Base-by-base conservation (phyloP, 2,329 filamentous ascomycete genomes). In the Albifimbria verrucaria region DNA sequence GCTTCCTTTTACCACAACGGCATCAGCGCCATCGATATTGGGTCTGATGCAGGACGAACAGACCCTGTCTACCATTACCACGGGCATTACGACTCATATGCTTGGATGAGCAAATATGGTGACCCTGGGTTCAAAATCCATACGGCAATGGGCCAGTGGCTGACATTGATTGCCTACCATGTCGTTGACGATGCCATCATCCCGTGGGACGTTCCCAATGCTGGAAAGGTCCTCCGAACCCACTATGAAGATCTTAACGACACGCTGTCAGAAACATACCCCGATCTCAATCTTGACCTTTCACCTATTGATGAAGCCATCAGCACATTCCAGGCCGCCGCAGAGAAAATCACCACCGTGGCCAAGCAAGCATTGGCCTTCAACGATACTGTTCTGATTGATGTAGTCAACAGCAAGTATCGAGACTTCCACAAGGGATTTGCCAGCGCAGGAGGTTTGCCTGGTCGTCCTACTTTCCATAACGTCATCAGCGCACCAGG, bases 71-170 rank as follows among this genome's bases (percentile, higher is more conserved):
- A 48, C n/a, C 46, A 48, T 22, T 48, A 48, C 18, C 46, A 48
- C 25, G 46, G 46, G 6, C 46, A 48, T 15, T 48, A 48, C 25
- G 46, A 68, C 26, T 0, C 79, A 18, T 48, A 77, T 55, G 71
- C 75, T 53, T 81, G 78, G 78, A 80, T 81, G 77, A 58, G 64
- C 0, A 74, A 67, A 0, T 80, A 72, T 52, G 78, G 76, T 5
- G 78, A 81, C 58, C 76, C 76, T 0, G 77, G 73, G 2, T 81
- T 79, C 61, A 62, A 69, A 45, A 71, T 73, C 1, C 78, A 81
- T 58, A 70, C 71, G 7, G 75, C 73, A 3, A 77, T 81, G 57
- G 77, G 76, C 6, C 75, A 79, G 11, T 60, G 58, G 4, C 51
- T 58, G 0, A 56, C 58, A 0, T 50, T 60, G 0, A 25, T 60